Percentiles rank a stretch among this genome's conserved stretches.
phyloP scores from a whole-genome alignment of 225 moss, liverwort and hornwort species.

The Climacium dendroides region DNA sequence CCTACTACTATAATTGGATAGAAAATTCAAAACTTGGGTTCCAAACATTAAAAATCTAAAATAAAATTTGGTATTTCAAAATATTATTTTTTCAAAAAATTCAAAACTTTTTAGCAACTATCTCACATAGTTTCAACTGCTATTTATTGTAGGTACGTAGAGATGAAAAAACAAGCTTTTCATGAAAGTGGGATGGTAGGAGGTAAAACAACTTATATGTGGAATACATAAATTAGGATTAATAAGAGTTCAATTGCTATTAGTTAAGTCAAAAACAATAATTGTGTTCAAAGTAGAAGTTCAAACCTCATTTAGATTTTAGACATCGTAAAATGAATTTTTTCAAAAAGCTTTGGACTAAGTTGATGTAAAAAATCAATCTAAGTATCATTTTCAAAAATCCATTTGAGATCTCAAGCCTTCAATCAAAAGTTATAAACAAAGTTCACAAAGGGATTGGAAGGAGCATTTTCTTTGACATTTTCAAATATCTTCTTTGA shows the following conservation, averaged over 20 bases:
- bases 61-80: too few relatives aligned
- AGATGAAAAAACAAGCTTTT: neutral
- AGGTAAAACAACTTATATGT: neutral
- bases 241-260: neutral
- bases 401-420: too few relatives aligned
- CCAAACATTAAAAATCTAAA: neutral
- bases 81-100: neutral
- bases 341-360: neutral
- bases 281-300: neutral
- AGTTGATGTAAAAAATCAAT: neutral
- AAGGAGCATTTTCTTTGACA: neutral
- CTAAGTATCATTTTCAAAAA: neutral
- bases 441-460: neutral
- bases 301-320: rapidly evolving
- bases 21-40: neutral
- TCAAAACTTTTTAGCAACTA: rapidly evolving
- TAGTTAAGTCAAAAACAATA: neutral
- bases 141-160: rapidly evolving
- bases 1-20: neutral
- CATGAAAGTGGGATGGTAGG: neutral
- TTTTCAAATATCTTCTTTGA: neutral
- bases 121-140: neutral
- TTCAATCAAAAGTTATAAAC: neutral
- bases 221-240: neutral
- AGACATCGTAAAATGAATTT: rapidly evolving